Evolutionary conservation across 31 red algal genomes (phyloP).

Genomic region (Asparagopsis taxiformis): DNA sequence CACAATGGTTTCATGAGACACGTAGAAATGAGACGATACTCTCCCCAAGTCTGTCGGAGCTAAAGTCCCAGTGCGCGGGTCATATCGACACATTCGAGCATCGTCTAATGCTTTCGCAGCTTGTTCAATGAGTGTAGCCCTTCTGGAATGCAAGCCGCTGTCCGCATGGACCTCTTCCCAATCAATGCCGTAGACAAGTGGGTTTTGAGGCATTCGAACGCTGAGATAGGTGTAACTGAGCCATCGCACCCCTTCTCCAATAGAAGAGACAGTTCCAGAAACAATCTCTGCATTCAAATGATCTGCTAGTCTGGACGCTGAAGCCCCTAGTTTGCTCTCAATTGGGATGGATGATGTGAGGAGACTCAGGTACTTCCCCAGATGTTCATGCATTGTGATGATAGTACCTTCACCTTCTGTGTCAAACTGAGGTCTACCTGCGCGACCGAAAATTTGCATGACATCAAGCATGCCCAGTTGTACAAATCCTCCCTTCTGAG

Average conservation of each 20-base stretch:
- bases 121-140: constrained; percentile 66
- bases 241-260: constrained; percentile 89
- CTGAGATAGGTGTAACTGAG: constrained; percentile 88
- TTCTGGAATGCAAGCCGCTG: constrained; percentile 59
- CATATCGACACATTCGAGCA: constrained; percentile 85
- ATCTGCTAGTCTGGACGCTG: constrained; percentile 80
- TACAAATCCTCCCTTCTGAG: constrained; percentile 86
- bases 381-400: constrained; percentile 82
- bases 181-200: constrained; percentile 89
- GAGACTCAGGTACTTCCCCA: constrained; percentile 80
- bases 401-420: constrained; percentile 93
- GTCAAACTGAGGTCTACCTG: constrained; percentile 97
- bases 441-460: constrained; percentile 95
- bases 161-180: constrained; percentile 83
- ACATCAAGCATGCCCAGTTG: constrained; percentile 96
- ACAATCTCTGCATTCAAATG: constrained; percentile 99
- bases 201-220: constrained; percentile 88
- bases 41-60: constrained; percentile 83
- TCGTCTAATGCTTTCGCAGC: constrained; percentile 84
- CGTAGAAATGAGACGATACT: constrained; percentile 93
- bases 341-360: constrained; percentile 92
- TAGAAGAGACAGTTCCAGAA: constrained; percentile 83
- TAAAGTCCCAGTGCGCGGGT: constrained; percentile 55
- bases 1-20: constrained; percentile 84
- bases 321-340: constrained; percentile 87